Conservation (phyloP, 73 alveolate species). For the Paramecium pentaurelia region DNA sequence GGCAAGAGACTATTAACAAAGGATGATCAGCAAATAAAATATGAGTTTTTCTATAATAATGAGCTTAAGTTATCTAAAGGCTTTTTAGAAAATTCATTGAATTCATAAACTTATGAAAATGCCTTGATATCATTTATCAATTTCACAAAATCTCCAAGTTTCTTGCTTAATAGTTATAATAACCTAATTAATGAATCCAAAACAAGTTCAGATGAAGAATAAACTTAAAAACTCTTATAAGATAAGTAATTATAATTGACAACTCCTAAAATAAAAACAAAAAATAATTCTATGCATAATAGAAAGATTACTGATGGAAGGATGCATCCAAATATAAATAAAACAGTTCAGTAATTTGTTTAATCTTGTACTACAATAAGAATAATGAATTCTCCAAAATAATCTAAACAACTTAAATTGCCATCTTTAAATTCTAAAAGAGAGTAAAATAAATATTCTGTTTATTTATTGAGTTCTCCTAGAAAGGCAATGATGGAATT, state of each 20-base stretch:
- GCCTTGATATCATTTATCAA: neutral
- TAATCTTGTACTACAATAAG: neutral
- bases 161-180: neutral
- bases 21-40: neutral
- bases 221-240: neutral
- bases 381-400: neutral
- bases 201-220: neutral
- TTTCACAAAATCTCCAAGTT: neutral
- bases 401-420: neutral
- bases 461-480: slow-evolving; percentile 1
- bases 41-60: neutral
- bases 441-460: neutral
- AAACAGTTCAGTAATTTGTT: neutral
- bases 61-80: neutral
- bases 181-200: neutral
- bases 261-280: neutral
- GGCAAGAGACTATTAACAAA: neutral
- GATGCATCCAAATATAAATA: neutral
- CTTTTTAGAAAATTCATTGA: neutral
- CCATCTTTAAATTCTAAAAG: neutral
- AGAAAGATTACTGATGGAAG: neutral
- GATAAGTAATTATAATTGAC: neutral
- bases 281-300: neutral
- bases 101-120: neutral
- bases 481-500: neutral